Conservation (phyloP, 306 rosid genomes). For the Cucurbita pepo region DNA sequence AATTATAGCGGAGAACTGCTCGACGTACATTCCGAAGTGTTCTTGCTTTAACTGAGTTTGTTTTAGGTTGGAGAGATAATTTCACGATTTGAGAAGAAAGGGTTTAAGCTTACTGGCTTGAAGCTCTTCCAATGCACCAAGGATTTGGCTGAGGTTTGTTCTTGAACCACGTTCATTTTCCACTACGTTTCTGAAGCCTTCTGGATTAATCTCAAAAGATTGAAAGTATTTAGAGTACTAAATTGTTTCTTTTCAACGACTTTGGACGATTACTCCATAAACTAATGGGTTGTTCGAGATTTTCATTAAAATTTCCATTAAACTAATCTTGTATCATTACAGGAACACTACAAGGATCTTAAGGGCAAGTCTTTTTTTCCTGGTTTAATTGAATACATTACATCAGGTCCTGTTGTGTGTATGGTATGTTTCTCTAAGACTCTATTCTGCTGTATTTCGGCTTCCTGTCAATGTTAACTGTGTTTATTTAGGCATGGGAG, state of each 20-base stretch:
- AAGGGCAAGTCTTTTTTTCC: conserved; percentile 77
- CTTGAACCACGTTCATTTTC: not conserved
- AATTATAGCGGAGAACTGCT: not conserved
- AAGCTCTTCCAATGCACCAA: conserved; percentile 82
- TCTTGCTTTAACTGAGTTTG: conserved; percentile 4
- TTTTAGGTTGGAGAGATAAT: conserved; percentile 90
- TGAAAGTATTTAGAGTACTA: not conserved
- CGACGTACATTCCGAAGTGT: not conserved
- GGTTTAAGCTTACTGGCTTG: conserved; percentile 83
- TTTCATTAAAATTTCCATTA: not conserved
- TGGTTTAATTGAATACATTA: conserved; percentile 60
- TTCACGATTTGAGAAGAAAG: conserved; percentile 88
- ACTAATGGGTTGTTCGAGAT: not conserved
- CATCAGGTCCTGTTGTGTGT: conserved; percentile 94
- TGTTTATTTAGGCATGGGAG: conserved; percentile 69
- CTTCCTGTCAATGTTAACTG: not conserved
- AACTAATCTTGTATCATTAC: conserved; percentile 13
- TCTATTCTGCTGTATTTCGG: not conserved
- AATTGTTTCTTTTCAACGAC: not conserved
- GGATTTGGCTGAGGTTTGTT: conserved; percentile 84
- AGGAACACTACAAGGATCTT: conserved; percentile 96
- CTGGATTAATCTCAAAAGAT: not conserved
- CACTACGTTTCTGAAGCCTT: not conserved
- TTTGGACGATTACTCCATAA: not conserved
- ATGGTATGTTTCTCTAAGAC: conserved; percentile 44